phyloP scores from a whole-genome alignment of 2,329 filamentous ascomycete genomes.

The Ophiosphaerella korrae region DNA sequence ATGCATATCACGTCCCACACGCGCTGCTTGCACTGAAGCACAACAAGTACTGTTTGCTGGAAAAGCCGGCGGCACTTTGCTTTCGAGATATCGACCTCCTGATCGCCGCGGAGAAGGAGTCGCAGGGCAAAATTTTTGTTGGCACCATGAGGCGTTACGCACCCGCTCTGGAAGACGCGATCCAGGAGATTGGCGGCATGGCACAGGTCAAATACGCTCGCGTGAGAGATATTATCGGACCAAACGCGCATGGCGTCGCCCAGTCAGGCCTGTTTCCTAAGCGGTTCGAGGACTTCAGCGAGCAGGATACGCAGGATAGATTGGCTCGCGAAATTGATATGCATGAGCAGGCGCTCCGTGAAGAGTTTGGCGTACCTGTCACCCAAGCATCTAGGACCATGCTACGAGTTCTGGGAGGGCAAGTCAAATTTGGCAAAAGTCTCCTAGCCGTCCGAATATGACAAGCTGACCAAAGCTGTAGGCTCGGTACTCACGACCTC shows the following conservation, averaged over 20 bases:
- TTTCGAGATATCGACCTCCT: constrained; percentile 55
- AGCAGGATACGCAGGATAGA: not conserved
- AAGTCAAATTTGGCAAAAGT: no score
- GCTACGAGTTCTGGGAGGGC: not conserved
- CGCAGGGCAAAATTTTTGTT: constrained; percentile 58
- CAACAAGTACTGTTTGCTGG: constrained; percentile 63
- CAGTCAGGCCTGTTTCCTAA: constrained; percentile 57
- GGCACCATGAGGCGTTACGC: constrained; percentile 68
- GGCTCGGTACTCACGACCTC: constrained; percentile 61
- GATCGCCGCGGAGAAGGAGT: constrained; percentile 55
- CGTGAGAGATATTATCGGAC: constrained; percentile 60
- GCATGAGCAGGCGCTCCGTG: not conserved
- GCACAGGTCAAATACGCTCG: constrained; percentile 62
- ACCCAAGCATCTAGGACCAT: not conserved
- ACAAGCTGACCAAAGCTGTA: constrained; percentile 33
- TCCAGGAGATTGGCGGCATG: constrained; percentile 60
- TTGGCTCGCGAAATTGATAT: not conserved
- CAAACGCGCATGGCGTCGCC: constrained; percentile 56
- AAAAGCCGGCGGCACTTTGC: constrained; percentile 63
- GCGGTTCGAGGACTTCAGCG: constrained; percentile 42
- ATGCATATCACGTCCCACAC: constrained; percentile 62
- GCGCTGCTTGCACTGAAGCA: constrained; percentile 58
- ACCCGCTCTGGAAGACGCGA: constrained; percentile 57
- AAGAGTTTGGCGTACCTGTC: not conserved
- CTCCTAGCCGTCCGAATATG: not conserved